Evolutionary conservation across 805 yeast species (phyloP), one percentile per base, ranked within the genome.

Genomic region (Cyberlindnera mycetangii): DNA sequence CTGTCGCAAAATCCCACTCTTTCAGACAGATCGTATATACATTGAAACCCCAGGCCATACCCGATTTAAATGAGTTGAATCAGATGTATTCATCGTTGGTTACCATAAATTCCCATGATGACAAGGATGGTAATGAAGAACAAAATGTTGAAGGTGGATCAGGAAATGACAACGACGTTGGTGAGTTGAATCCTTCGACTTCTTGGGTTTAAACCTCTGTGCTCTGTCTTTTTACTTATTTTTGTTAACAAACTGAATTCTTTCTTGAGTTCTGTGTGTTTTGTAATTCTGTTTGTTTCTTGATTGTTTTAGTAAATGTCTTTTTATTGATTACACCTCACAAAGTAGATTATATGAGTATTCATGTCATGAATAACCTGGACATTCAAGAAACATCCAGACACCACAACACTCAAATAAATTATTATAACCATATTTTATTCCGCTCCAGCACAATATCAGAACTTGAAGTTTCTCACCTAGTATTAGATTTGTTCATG

Each of bases 21-120:
- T 78, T 78, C 53, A 74, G 73, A 55, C 81, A 77, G 50, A 55
- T 78, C 33, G 63, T 78, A 14, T 71, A 69, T 52, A 78, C 78
- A 34, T 63, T 78, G 48, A 65, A 75, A 41, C 73, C 79, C 0
- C 76, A 70, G 25, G 69, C 77, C 1, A 61, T 77, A 3, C 49
- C 57, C 2, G 82, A 76, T 48, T 59, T 78, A 50, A 58, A 66
- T 34, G 81, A 75, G 43, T 59, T 78, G 48, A 69, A 37, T 14
- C 39, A 37, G 9, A 7, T 37, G 31, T 37, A 27, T 24, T 24
- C 39, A 15, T 37, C 39, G 5, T 19, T 37, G 16, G 6, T 37
- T 14, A 19, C 18, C 4, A 32, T 17, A n/a, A 17, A 12, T 14
- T 32, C 16, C 12, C 4, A 20, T 5, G 32, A 12, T 7, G 39